Conservation (phyloP, 164 flowering plant genomes). For the Berberis vulgaris region DNA sequence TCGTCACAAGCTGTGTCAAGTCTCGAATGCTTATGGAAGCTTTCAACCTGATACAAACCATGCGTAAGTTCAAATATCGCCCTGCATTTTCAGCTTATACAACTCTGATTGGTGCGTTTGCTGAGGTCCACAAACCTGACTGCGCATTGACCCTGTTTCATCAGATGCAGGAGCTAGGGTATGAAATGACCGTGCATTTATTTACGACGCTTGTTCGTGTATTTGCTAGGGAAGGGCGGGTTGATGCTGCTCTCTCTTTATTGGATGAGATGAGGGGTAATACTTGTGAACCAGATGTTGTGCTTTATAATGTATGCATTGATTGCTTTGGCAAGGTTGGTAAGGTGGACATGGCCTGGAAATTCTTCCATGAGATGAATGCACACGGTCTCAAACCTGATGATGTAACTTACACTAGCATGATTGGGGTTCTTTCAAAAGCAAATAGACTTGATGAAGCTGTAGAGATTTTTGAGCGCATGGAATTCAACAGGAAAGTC, state of each 20-base stretch:
- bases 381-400: constrained; percentile 64
- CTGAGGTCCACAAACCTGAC: constrained; percentile 51
- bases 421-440: constrained; percentile 86
- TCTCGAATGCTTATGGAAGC: constrained; percentile 52
- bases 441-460: constrained; percentile 65
- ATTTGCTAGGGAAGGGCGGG: constrained; percentile 67
- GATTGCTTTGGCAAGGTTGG: constrained; percentile 91
- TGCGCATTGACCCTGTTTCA: constrained; percentile 64
- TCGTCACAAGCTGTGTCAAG: constrained; percentile 48
- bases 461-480: constrained; percentile 65
- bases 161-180: constrained; percentile 92
- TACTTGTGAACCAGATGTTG: constrained; percentile 53
- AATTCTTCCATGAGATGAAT: constrained; percentile 90
- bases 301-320: constrained; percentile 88
- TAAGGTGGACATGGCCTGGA: constrained; percentile 95
- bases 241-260: constrained; percentile 77
- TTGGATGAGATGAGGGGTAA: constrained; percentile 86
- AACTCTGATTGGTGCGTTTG: constrained; percentile 74
- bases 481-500: constrained; percentile 55
- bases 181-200: constrained; percentile 68
- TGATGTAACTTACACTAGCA: constrained; percentile 89
- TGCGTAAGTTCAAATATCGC: constrained; percentile 77
- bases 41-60: constrained; percentile 51
- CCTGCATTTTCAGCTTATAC: constrained; percentile 98
- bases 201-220: constrained; percentile 77